A percentile compares a stretch with the other conserved stretches of the same genome.
Conservation (phyloP, 768 basidiomycete species). For the Serendipita sp. region DNA sequence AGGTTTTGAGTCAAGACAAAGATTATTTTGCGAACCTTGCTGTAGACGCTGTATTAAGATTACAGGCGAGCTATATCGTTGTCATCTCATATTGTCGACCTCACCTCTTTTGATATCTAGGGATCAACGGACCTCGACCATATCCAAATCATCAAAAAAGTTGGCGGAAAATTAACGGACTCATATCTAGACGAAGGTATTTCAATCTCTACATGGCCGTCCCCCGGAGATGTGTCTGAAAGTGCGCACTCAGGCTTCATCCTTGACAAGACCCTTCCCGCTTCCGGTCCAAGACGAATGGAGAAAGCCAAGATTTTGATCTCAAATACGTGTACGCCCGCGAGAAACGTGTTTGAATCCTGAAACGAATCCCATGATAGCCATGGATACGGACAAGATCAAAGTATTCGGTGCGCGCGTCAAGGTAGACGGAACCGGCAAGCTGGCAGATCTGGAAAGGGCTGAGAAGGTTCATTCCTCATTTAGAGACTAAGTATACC, state of each 20-base stretch:
- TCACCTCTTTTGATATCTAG: slow-evolving; percentile 22
- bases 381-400: slow-evolving; percentile 99
- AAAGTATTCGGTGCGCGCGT: slow-evolving; percentile 96
- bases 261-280: slow-evolving; percentile 86
- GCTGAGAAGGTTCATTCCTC: slow-evolving; percentile 57
- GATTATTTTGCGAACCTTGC: slow-evolving; percentile 96
- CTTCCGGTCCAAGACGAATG: slow-evolving; percentile 86
- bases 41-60: slow-evolving; percentile 84
- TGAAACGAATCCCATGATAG: slow-evolving; percentile 24
- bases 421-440: slow-evolving; percentile 89
- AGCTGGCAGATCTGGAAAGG: slow-evolving; percentile 93
- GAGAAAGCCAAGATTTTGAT: slow-evolving; percentile 94
- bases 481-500: neutral
- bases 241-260: slow-evolving; percentile 58
- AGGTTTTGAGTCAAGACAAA: slow-evolving; percentile 93
- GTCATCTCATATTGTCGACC: neutral
- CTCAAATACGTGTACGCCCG: slow-evolving; percentile 80
- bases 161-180: slow-evolving; percentile 95
- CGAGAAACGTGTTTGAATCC: neutral
- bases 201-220: slow-evolving; percentile 6
- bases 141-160: slow-evolving; percentile 99
- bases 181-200: slow-evolving; percentile 93
- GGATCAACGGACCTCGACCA: slow-evolving; percentile 95
- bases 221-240: neutral
- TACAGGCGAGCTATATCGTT: slow-evolving; percentile 41